These are phyloP conservation scores for Waltergamsia citrina DNA, from an alignment of 2,329 filamentous ascomycete species.

Conservation along the genomic window DNA sequence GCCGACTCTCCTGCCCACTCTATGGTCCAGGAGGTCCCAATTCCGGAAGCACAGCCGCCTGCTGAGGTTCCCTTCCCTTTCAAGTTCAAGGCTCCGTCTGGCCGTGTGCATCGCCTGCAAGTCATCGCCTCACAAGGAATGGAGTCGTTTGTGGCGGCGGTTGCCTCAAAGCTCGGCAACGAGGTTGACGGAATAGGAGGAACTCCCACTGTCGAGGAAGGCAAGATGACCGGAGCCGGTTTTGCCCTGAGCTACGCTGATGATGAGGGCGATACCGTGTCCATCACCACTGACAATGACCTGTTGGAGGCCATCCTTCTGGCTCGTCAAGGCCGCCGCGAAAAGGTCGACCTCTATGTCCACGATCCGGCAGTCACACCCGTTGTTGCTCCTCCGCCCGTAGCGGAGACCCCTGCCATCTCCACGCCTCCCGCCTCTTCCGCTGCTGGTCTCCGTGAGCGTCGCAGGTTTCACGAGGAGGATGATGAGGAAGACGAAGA, in stretches of 20 bases:
- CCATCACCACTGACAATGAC: constrained; percentile 92
- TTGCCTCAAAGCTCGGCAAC: constrained; percentile 73
- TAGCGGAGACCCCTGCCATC: constrained; percentile 23
- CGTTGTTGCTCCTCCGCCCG: constrained; percentile 51
- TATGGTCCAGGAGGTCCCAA: constrained; percentile 36
- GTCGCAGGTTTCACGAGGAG: constrained; percentile 35
- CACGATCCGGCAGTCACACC: constrained; percentile 90
- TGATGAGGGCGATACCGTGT: constrained; percentile 93
- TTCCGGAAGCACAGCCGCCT: constrained; percentile 48
- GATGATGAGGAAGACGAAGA: constrained; percentile 50
- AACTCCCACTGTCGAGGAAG: constrained; percentile 66
- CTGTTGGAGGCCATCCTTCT: constrained; percentile 82
- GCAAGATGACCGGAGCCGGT: constrained; percentile 64
- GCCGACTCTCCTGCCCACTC: constrained; percentile 68
- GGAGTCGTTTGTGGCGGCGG: constrained; percentile 64
- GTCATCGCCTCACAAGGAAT: constrained; percentile 74
- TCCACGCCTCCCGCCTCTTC: constrained; percentile 40
- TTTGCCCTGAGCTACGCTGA: constrained; percentile 95
- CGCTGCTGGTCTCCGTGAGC: constrained; percentile 36
- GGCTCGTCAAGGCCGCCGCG: constrained; percentile 64
- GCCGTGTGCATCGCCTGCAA: constrained; percentile 87
- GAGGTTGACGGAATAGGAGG: constrained; percentile 83
- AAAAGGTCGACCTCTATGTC: constrained; percentile 96
- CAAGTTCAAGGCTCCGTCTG: constrained; percentile 97
- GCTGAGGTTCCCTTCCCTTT: constrained; percentile 84